Evolutionary conservation across 768 basidiomycete genomes (phyloP).

Genomic region (Wakefieldia striispora): DNA sequence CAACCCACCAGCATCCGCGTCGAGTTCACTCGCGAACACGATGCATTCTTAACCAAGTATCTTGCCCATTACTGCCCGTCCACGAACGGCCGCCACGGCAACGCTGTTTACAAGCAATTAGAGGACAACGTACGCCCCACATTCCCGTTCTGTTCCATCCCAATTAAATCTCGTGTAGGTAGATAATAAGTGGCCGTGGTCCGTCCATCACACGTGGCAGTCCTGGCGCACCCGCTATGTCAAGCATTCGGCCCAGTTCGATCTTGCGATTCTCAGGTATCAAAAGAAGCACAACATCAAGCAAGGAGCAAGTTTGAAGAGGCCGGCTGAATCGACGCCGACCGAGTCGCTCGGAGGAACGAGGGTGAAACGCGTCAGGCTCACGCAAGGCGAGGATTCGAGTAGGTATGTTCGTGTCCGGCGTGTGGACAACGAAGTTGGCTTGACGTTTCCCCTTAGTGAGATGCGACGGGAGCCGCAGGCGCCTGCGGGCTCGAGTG

Average conservation of each 20-base stretch:
- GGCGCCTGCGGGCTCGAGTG: neutral
- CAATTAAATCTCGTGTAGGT: slow-evolving; percentile 28
- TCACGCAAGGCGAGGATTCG: neutral
- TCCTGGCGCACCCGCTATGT: slow-evolving; percentile 66
- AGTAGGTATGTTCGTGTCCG: slow-evolving; percentile 4
- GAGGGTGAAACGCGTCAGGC: slow-evolving; percentile 10
- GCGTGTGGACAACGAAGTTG: neutral
- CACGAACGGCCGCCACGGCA: slow-evolving; percentile 43
- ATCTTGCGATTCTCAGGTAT: slow-evolving; percentile 41
- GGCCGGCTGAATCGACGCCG: neutral
- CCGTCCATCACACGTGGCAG: slow-evolving; percentile 50
- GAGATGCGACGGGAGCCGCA: neutral
- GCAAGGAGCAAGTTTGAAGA: slow-evolving; percentile 5
- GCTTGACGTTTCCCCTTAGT: neutral
- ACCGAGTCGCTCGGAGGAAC: neutral
- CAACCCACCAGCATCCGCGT: slow-evolving; percentile 19
- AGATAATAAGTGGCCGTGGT: slow-evolving; percentile 48
- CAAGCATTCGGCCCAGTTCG: slow-evolving; percentile 42
- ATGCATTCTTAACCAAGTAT: slow-evolving; percentile 42
- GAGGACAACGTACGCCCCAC: slow-evolving; percentile 43
- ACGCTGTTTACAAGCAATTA: slow-evolving; percentile 41
- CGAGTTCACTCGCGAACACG: slow-evolving; percentile 40
- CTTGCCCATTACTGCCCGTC: slow-evolving; percentile 48
- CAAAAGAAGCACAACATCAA: slow-evolving; percentile 31
- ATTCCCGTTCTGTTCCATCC: neutral